These are phyloP conservation scores for Acanthamoeba healyi DNA, from an alignment of 208 protist genomes.

Conservation along the genomic window DNA sequence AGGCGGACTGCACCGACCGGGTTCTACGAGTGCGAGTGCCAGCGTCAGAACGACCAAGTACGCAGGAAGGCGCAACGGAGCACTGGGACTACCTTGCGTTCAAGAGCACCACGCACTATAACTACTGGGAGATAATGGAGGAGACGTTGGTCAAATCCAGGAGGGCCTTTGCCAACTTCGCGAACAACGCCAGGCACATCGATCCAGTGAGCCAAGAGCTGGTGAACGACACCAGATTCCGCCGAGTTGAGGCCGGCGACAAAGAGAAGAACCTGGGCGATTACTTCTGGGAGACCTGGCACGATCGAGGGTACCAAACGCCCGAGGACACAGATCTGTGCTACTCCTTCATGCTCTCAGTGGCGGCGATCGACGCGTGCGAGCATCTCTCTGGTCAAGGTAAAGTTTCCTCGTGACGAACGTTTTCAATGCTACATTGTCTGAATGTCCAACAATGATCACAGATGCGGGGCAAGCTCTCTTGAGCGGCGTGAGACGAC, in stretches of 20 bases:
- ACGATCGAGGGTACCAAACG: background rate
- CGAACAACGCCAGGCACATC: background rate
- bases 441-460: background rate
- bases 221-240: background rate
- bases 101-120: background rate
- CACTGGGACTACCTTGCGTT: background rate
- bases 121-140: background rate
- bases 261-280: background rate
- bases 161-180: background rate
- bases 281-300: background rate
- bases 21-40: background rate
- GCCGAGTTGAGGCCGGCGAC: too few species aligned
- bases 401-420: too few species aligned
- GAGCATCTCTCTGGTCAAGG: background rate
- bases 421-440: background rate
- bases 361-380: background rate
- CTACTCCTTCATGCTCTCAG: background rate
- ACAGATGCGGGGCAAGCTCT: background rate
- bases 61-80: too few species aligned
- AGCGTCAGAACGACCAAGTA: too few species aligned
- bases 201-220: background rate
- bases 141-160: background rate
- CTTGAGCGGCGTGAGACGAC: background rate
- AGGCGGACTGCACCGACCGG: background rate
- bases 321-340: background rate